Evolutionary conservation across 164 flowering plant genomes (phyloP), one percentile per base, ranked within the genome.

Genomic region (Stephania yunnanensis): DNA sequence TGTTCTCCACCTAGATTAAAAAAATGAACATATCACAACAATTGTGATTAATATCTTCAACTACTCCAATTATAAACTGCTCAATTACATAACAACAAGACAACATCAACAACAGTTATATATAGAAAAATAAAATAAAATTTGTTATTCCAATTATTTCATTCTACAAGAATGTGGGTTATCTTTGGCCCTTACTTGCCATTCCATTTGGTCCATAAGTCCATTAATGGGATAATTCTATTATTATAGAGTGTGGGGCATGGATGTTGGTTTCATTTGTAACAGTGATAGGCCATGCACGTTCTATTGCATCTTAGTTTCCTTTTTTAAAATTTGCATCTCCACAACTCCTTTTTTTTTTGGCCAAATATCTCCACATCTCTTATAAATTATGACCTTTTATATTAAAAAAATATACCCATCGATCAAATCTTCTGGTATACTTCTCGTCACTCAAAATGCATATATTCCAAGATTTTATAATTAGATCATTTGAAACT

Each of bases 211-310:
- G 25, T 25, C 25, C 25, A 25, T 25, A 25, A 36, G 66, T 61
- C 22, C 66, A 20, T 61, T 61, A 61, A 19, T 61, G 6, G 66
- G 20, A 61, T 61, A 61, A 61, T 61, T 61, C 66, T 61, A 61
- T 61, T 61, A 61, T 9, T 61, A 61, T 61, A 22, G 19, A 25
- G 66, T 61, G 66, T 61, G 66, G 66, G 66, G 66, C 66, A 50
- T n/a, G 29, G 20, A 20, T 61, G 66, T 61, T 61, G 66, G 66
- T 19, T 19, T 61, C 20, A 61, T 61, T 61, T 61, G 19, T 61
- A n/a, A 61, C 66, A 61, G 22, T n/a, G 22, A n/a, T 6, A 61
- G 66, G 66, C 9, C 25, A n/a, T 61, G 66, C 66, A 61, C 20
- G 66, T 61, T 61, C 66, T 20, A 0, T 22, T 20, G 7, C 66